Percentiles rank a stretch among this genome's conserved stretches.
phyloP scores from a whole-genome alignment of 345 rosid species.

The Pelargonium nanum region DNA sequence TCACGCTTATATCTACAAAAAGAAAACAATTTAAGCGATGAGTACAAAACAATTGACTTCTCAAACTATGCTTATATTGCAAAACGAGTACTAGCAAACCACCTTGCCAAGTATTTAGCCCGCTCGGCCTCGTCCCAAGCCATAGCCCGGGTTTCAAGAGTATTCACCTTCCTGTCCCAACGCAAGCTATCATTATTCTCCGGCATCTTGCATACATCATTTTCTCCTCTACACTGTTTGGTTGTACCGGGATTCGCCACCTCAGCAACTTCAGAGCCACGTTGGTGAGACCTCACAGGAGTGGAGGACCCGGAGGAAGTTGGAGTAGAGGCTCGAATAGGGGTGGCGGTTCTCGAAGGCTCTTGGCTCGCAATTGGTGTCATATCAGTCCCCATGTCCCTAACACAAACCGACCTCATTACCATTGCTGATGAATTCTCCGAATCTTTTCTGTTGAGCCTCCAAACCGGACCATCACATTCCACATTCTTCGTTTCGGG shows the following conservation, averaged over 20 bases:
- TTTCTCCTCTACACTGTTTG: conserved; percentile 13
- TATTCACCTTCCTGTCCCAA: conserved; percentile 31
- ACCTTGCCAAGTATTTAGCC: conserved; percentile 88
- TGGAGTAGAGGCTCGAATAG: conserved; percentile 70
- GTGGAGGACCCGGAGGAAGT: conserved; percentile 65
- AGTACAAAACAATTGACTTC: not conserved
- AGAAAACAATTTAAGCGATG: not conserved
- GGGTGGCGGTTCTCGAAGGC: conserved; percentile 85
- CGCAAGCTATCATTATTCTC: conserved; percentile 16
- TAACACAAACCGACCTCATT: conserved; percentile 62
- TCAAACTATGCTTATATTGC: not conserved
- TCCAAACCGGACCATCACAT: conserved; percentile 58
- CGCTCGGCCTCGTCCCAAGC: conserved; percentile 97
- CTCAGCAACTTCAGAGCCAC: conserved; percentile 12
- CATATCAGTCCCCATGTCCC: conserved; percentile 99
- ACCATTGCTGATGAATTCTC: conserved; percentile 28
- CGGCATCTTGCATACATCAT: conserved; percentile 7
- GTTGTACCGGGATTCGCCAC: conserved; percentile 1
- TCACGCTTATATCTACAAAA: conserved; percentile 70
- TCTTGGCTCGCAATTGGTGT: conserved; percentile 84
- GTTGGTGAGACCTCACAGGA: conserved; percentile 48
- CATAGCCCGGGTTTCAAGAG: conserved; percentile 59
- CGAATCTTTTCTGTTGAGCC: conserved; percentile 36
- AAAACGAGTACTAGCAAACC: not conserved
- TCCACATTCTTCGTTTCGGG: conserved; percentile 66